Evolutionary conservation across 345 rosid genomes (phyloP).

Genomic region (Viola odorata): DNA sequence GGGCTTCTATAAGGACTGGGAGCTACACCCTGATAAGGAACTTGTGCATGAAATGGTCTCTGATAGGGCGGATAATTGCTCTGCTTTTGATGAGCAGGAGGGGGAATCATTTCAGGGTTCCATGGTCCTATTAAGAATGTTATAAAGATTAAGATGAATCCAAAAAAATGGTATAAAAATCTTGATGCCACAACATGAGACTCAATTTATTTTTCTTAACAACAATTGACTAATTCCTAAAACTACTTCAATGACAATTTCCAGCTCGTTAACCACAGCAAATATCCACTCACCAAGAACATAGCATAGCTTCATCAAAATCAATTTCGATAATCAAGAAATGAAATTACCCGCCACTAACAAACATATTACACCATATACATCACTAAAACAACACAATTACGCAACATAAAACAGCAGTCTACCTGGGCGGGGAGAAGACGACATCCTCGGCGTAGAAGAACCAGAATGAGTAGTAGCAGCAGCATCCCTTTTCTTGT

Average conservation of each 20-base stretch:
- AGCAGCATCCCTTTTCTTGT: slow-evolving; percentile 27
- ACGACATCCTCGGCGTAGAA: slow-evolving; percentile 19
- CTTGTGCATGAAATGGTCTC: slow-evolving; percentile 33
- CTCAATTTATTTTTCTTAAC: no score
- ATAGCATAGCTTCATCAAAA: no score
- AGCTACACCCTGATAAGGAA: slow-evolving; percentile 20
- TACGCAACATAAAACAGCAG: not conserved
- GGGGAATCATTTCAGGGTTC: slow-evolving; percentile 22
- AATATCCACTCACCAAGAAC: no score
- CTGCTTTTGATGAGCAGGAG: slow-evolving; percentile 40
- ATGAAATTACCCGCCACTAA: not conserved
- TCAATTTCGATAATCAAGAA: not conserved
- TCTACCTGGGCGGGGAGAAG: slow-evolving; percentile 30
- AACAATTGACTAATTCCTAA: no score
- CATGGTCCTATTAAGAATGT: slow-evolving; percentile 36
- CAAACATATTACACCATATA: not conserved
- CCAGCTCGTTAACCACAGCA: no score
- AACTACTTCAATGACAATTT: no score
- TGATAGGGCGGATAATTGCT: slow-evolving; percentile 26
- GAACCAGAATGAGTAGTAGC: slow-evolving; percentile 19
- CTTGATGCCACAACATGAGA: no score
- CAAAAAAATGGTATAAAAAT: not conserved
- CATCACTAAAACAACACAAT: not conserved
- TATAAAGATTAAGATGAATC: not conserved
- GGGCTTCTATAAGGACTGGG: slow-evolving; percentile 27